Percentiles rank a stretch among this genome's conserved stretches.
These are phyloP conservation scores for Yamadazyma aaseri DNA, from an alignment of 1,139 yeast genomes.

Conservation along the genomic window DNA sequence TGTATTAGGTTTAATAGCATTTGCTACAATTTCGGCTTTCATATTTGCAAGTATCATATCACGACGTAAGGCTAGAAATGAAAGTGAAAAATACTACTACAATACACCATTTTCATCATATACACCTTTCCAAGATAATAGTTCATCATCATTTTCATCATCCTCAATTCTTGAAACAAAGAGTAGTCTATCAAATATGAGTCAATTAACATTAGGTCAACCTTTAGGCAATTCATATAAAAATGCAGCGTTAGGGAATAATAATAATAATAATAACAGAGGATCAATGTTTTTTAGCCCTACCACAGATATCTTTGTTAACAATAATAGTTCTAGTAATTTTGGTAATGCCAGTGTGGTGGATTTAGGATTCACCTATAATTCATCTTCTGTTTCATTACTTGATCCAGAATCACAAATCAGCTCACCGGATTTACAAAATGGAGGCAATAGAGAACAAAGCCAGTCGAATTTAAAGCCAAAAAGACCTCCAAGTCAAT, in stretches of 20 bases:
- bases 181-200: conserved; percentile 12
- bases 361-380: conserved; percentile 1
- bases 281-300: conserved; percentile 42
- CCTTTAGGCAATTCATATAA: conserved; percentile 26
- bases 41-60: conserved; percentile 24
- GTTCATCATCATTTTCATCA: conserved; percentile 17
- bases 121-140: conserved; percentile 4
- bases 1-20: conserved; percentile 26
- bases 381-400: conserved; percentile 7
- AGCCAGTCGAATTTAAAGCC: conserved; percentile 5
- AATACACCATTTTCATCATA: conserved; percentile 14
- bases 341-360: background rate
- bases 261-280: too few species aligned
- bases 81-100: conserved; percentile 34
- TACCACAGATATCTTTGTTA: conserved; percentile 12
- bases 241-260: conserved; percentile 16
- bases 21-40: conserved; percentile 22
- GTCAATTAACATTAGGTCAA: conserved; percentile 15
- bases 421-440: conserved; percentile 1
- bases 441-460: conserved; percentile 1
- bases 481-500: conserved; percentile 32
- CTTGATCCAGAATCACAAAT: conserved; percentile 4
- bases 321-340: background rate
- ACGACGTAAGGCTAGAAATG: conserved; percentile 32
- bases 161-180: conserved; percentile 22